Evolutionary conservation across 768 basidiomycete genomes (phyloP).

Genomic region (Panaeolus cyanescens): DNA sequence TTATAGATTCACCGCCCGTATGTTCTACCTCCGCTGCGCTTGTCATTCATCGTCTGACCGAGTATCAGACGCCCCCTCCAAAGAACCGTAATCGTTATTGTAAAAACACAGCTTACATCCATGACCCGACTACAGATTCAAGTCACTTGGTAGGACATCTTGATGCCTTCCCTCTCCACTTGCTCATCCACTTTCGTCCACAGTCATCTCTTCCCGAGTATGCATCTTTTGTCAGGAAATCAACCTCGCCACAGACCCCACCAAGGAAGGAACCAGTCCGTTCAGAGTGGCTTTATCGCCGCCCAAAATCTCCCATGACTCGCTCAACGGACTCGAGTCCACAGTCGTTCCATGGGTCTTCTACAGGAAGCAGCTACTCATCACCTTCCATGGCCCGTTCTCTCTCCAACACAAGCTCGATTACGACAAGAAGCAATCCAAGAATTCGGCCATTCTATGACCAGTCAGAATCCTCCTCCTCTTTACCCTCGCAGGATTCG

Average conservation of each 20-base stretch:
- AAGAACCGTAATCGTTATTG: slow-evolving; percentile 14
- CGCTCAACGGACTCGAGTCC: slow-evolving; percentile 20
- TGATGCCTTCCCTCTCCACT: not conserved
- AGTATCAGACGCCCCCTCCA: slow-evolving; percentile 13
- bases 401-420: slow-evolving; percentile 19
- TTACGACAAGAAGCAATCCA: slow-evolving; percentile 9
- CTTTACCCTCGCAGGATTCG: slow-evolving; percentile 20
- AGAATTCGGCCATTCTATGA: not conserved
- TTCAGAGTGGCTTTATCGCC: slow-evolving; percentile 52
- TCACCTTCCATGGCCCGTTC: slow-evolving; percentile 28
- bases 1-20: slow-evolving; percentile 21
- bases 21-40: not conserved
- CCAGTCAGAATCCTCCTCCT: slow-evolving; percentile 6
- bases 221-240: slow-evolving; percentile 13
- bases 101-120: not conserved
- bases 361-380: slow-evolving; percentile 28
- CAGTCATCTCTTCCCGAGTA: not conserved
- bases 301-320: slow-evolving; percentile 33
- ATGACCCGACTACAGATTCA: not conserved
- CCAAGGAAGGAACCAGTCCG: slow-evolving; percentile 26
- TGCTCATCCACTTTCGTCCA: not conserved
- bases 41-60: not conserved
- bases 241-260: slow-evolving; percentile 23
- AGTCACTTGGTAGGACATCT: not conserved
- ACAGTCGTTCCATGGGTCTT: slow-evolving; percentile 28